phyloP scores from a whole-genome alignment of 139 green algal species.

The Medakamo hakoo region DNA sequence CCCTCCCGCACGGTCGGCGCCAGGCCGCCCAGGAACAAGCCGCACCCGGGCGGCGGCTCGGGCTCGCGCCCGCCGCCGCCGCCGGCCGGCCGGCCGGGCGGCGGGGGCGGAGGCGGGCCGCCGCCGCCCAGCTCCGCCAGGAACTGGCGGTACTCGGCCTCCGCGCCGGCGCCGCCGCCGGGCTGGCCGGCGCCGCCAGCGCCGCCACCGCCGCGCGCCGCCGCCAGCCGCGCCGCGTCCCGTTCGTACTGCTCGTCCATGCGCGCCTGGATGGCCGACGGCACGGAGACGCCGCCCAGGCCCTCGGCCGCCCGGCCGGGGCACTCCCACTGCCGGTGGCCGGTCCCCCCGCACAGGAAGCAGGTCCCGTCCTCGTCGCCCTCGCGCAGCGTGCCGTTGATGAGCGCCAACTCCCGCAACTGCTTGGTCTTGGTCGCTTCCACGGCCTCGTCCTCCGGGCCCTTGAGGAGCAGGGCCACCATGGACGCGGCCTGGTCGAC shows the following conservation, averaged over 20 bases:
- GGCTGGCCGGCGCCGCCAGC: too few species aligned
- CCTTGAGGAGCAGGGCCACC: slow-evolving; percentile 69
- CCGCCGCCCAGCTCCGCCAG: slow-evolving; percentile 64
- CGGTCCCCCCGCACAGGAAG: slow-evolving; percentile 36
- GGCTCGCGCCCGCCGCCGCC: too few species aligned
- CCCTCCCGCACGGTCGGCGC: background rate
- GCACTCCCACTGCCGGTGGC: slow-evolving; percentile 43
- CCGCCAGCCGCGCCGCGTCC: slow-evolving; percentile 12
- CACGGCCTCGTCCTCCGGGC: slow-evolving; percentile 72
- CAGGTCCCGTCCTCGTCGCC: slow-evolving; percentile 39
- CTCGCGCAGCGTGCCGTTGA: slow-evolving; percentile 76
- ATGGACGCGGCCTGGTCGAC: slow-evolving; percentile 32
- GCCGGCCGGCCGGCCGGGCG: too few species aligned
- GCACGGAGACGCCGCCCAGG: slow-evolving; percentile 53
- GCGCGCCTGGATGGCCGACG: slow-evolving; percentile 40
- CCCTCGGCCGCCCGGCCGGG: slow-evolving; percentile 17
- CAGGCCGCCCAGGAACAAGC: background rate
- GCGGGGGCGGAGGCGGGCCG: slow-evolving; percentile 17
- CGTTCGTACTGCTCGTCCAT: slow-evolving; percentile 60
- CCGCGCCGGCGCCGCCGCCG: slow-evolving; percentile 35
- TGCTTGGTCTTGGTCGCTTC: slow-evolving; percentile 77
- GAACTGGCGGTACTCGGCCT: slow-evolving; percentile 90
- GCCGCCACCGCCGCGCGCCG: too few species aligned
- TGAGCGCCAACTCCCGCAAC: slow-evolving; percentile 77
- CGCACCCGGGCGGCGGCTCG: background rate